Base-by-base conservation (phyloP, 345 rosid species). In the Dimocarpus longan region DNA sequence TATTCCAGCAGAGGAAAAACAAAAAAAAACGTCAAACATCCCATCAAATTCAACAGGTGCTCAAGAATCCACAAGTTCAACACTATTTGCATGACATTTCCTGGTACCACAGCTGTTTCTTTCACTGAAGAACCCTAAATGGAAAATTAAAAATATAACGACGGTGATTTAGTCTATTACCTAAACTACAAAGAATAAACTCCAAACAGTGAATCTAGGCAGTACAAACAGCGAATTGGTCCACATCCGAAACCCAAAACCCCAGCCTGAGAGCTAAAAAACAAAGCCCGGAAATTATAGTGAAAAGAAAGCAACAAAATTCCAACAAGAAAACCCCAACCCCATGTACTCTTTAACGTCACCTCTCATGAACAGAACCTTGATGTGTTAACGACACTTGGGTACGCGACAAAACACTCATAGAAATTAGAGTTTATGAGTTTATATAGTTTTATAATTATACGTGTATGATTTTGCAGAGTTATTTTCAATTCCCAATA, bases 351-450 rank as follows among this genome's bases (percentile, higher is more conserved):
- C 16, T 65, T 75, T 56, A 66, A 68, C 73, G 62, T 85, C 80
- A 69, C 65, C 22, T 76, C 76, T 32, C 16, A 57, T 48, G 16
- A 19, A 78, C 63, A 70, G 80, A 59, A 79, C 85, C 81, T 75
- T 39, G 76, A 80, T 42, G 39, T 77, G 75, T 70, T 68, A 32
- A 82, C 77, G 87, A 90, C 90, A 85, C n/a, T 16, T 56, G 59
- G 11, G 9, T 48, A 84, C 60, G 60, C 26, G 87, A 87, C 90
- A 86, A 83, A 74, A 76, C 52, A 24, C 60, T 56, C 42, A n/a
- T 54, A 68, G 32, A 67, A 21, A 67, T 76, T 39, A 1, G 73
- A 43, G 46, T 8, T 10, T 24, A 9, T 19, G 59, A 5, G 59
- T 54, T 5, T 48, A 8, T 5, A 10, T 0, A 59, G 10, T 46